Conservation (phyloP, 352 stramenopile genomes). For the Discostella stelligera region DNA sequence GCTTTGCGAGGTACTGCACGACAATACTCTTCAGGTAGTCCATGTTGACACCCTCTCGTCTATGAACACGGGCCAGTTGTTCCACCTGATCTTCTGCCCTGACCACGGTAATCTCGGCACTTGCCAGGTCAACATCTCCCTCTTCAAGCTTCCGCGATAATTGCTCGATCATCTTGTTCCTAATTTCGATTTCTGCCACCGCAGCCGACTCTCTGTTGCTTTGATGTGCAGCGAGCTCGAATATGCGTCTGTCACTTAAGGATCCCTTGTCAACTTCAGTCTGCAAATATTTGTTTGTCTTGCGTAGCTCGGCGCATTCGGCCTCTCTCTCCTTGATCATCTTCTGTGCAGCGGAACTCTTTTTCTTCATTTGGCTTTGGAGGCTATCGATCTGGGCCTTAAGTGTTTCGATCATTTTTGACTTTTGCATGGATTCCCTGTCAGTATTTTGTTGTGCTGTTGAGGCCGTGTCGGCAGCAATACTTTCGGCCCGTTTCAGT, state of each 20-base stretch:
- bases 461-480: conserved; percentile 41
- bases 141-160: conserved; percentile 68
- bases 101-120: conserved; percentile 66
- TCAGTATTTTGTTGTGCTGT: conserved; percentile 52
- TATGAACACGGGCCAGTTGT: conserved; percentile 68
- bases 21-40: conserved; percentile 84
- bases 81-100: conserved; percentile 73
- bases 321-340: conserved; percentile 75
- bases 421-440: conserved; percentile 52
- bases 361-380: conserved; percentile 78
- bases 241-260: conserved; percentile 79
- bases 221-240: conserved; percentile 81
- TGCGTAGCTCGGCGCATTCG: conserved; percentile 68
- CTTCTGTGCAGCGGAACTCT: conserved; percentile 77
- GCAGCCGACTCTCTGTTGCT: conserved; percentile 76
- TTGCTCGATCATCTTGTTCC: conserved; percentile 71
- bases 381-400: conserved; percentile 68
- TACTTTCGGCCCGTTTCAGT: conserved; percentile 62
- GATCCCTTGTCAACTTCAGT: conserved; percentile 80
- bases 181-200: conserved; percentile 72
- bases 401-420: conserved; percentile 64
- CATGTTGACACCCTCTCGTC: conserved; percentile 81
- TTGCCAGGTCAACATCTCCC: conserved; percentile 70
- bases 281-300: conserved; percentile 77
- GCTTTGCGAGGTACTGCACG: conserved; percentile 81